Percentiles rank a stretch among this genome's conserved stretches.
Evolutionary conservation across 2,329 filamentous ascomycete genomes (phyloP).

Genomic region (Colletotrichum ledebouriae): DNA sequence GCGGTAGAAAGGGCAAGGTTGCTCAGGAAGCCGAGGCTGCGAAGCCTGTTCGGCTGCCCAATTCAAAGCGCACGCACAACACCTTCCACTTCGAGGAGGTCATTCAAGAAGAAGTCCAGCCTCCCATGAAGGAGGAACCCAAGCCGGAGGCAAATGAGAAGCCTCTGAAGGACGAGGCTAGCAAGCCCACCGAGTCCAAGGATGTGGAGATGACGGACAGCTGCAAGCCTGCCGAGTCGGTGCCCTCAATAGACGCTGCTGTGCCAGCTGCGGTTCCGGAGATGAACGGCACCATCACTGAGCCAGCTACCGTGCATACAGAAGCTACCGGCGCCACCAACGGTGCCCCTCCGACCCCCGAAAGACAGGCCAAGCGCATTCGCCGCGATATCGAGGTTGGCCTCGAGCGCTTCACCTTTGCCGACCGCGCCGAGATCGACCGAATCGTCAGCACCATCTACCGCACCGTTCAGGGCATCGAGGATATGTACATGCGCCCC

Average conservation of each 20-base stretch:
- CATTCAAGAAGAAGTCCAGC: conserved; percentile 65
- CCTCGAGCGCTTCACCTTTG: conserved; percentile 79
- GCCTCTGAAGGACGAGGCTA: conserved; percentile 27
- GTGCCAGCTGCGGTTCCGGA: conserved; percentile 38
- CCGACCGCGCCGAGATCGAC: conserved; percentile 80
- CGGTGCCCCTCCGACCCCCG: conserved; percentile 50
- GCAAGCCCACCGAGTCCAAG: conserved; percentile 24
- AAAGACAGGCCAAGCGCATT: conserved; percentile 67
- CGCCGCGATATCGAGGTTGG: conserved; percentile 82
- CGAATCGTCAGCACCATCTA: conserved; percentile 88
- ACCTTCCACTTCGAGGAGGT: conserved; percentile 82
- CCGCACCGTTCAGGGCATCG: conserved; percentile 83
- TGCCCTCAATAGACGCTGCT: conserved; percentile 42
- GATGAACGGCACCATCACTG: conserved; percentile 41
- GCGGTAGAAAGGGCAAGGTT: conserved; percentile 64
- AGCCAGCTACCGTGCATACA: conserved; percentile 36
- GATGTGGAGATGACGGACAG: conserved; percentile 45
- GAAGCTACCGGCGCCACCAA: conserved; percentile 43
- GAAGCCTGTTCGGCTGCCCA: conserved; percentile 74
- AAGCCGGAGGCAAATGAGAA: conserved; percentile 43
- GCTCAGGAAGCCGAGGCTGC: conserved; percentile 69
- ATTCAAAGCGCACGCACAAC: conserved; percentile 77
- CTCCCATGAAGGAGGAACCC: conserved; percentile 48
- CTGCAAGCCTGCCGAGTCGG: conserved; percentile 44
- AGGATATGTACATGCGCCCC: conserved; percentile 86